A percentile compares a stretch with the other conserved stretches of the same genome.
Conservation (phyloP, 768 basidiomycete species). For the Crucibulum laeve region DNA sequence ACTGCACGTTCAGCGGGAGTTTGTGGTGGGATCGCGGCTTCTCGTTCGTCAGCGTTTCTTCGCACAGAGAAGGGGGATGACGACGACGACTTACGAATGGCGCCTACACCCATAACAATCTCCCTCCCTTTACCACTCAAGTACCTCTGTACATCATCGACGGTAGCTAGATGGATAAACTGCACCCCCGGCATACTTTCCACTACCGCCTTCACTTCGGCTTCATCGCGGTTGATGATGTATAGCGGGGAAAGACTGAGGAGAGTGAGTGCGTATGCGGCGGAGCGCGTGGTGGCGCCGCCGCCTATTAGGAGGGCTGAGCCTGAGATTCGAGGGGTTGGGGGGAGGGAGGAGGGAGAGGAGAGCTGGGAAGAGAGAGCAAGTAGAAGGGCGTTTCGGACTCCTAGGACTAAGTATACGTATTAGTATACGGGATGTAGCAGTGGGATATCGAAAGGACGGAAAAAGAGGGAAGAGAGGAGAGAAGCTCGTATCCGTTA, state of each 20-base stretch:
- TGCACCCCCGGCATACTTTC: constrained; percentile 16
- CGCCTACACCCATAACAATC: constrained; percentile 29
- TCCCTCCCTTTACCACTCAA: constrained; percentile 16
- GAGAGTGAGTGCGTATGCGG: constrained; percentile 33
- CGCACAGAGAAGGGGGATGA: not conserved
- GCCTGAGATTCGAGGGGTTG: constrained; percentile 6
- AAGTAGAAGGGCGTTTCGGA: constrained; percentile 26
- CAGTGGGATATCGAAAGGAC: not conserved
- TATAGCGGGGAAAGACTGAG: constrained; percentile 56
- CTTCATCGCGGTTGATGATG: constrained; percentile 24
- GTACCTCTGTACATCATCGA: constrained; percentile 23
- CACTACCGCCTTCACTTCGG: constrained; percentile 24
- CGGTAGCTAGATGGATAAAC: constrained; percentile 24
- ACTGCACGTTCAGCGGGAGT: constrained; percentile 26
- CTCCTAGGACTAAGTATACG: constrained; percentile 21
- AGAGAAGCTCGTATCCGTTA: not conserved
- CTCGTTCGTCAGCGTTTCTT: not conserved
- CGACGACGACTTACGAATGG: constrained; percentile 26
- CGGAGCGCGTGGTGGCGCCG: constrained; percentile 32
- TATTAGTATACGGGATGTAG: not conserved
- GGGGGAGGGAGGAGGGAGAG: constrained; percentile 17
- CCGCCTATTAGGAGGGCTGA: constrained; percentile 33
- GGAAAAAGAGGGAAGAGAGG: not conserved
- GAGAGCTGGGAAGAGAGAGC: constrained; percentile 11
- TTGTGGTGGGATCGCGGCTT: constrained; percentile 20